Conservation (phyloP, 2,329 filamentous ascomycete genomes). For the Trichothecium roseum region DNA sequence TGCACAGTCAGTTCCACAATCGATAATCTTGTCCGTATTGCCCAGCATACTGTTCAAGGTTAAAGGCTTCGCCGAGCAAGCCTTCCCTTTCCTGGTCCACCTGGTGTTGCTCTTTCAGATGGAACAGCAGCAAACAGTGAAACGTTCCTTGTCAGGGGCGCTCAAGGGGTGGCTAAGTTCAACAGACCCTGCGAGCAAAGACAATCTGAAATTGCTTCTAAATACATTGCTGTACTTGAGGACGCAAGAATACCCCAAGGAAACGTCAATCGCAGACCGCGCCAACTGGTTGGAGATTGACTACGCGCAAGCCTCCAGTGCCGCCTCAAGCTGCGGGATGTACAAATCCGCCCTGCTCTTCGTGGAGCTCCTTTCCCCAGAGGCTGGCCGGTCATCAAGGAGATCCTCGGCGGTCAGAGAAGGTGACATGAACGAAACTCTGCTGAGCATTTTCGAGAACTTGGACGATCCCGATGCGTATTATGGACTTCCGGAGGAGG, state of each 20-base stretch:
- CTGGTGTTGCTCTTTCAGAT: constrained; percentile 62
- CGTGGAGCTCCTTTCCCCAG: constrained; percentile 59
- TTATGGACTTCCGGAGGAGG: constrained; percentile 75
- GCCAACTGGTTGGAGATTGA: constrained; percentile 81
- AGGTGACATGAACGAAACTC: constrained; percentile 51
- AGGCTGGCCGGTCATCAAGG: constrained; percentile 46
- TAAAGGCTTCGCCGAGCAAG: constrained; percentile 57
- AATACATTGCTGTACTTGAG: constrained; percentile 81
- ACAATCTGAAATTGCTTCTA: constrained; percentile 63
- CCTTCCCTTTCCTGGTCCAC: constrained; percentile 80
- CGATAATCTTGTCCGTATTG: constrained; percentile 61
- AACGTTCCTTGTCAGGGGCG: constrained; percentile 53
- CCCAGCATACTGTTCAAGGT: constrained; percentile 55
- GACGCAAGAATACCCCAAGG: constrained; percentile 63
- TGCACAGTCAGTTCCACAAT: constrained; percentile 45
- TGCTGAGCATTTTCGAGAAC: constrained; percentile 78
- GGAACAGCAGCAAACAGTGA: constrained; percentile 48
- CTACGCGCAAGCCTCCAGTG: constrained; percentile 55
- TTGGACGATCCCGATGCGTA: constrained; percentile 95
- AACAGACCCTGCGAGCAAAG: constrained; percentile 28
- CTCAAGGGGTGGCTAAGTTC: constrained; percentile 52
- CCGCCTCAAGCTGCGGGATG: constrained; percentile 72
- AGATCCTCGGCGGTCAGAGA: constrained; percentile 51
- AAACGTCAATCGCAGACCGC: constrained; percentile 69
- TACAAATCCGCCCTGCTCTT: constrained; percentile 79